A percentile compares a stretch with the other conserved stretches of the same genome.
These are phyloP conservation scores for Aspergillus luchuensis DNA, from an alignment of 2,329 filamentous ascomycete genomes.

Conservation along the genomic window DNA sequence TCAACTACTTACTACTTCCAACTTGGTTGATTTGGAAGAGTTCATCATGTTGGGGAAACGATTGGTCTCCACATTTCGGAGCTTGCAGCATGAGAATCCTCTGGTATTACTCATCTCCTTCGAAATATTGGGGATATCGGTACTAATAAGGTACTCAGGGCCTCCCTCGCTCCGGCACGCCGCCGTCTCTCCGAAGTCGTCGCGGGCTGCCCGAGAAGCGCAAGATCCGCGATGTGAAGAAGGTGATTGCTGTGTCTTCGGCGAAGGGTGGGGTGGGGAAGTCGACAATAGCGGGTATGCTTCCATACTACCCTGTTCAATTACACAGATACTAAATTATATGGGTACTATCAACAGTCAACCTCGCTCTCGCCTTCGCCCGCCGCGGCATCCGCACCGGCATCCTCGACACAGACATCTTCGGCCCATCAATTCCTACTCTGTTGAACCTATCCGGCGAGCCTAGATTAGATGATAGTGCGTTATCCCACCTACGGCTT, in stretches of 20 bases:
- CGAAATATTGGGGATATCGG: too few species aligned
- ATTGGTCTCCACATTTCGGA: slow-evolving; percentile 58
- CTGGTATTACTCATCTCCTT: slow-evolving; percentile 63
- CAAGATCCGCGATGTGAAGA: slow-evolving; percentile 79
- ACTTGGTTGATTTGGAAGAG: too few species aligned
- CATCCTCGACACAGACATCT: slow-evolving; percentile 94
- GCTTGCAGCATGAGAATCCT: slow-evolving; percentile 79
- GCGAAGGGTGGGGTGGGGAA: slow-evolving; percentile 99
- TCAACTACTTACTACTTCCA: too few species aligned
- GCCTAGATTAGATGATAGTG: slow-evolving; percentile 72
- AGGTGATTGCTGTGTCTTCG: slow-evolving; percentile 94
- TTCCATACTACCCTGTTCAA: background rate
- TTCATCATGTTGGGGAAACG: slow-evolving; percentile 34
- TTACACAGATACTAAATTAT: too few species aligned
- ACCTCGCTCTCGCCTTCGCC: slow-evolving; percentile 84
- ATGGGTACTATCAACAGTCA: slow-evolving; percentile 57
- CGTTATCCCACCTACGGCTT: too few species aligned
- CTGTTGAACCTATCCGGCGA: slow-evolving; percentile 80
- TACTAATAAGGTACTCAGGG: slow-evolving; percentile 61
- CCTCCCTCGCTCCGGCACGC: slow-evolving; percentile 73
- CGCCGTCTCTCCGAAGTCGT: slow-evolving; percentile 70
- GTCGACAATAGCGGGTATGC: slow-evolving; percentile 79
- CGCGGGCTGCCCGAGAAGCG: slow-evolving; percentile 78
- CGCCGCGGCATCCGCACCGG: slow-evolving; percentile 78
- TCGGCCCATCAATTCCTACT: slow-evolving; percentile 91